Conservation (phyloP, 2,329 filamentous ascomycete species). For the Leptographium lundbergii region DNA sequence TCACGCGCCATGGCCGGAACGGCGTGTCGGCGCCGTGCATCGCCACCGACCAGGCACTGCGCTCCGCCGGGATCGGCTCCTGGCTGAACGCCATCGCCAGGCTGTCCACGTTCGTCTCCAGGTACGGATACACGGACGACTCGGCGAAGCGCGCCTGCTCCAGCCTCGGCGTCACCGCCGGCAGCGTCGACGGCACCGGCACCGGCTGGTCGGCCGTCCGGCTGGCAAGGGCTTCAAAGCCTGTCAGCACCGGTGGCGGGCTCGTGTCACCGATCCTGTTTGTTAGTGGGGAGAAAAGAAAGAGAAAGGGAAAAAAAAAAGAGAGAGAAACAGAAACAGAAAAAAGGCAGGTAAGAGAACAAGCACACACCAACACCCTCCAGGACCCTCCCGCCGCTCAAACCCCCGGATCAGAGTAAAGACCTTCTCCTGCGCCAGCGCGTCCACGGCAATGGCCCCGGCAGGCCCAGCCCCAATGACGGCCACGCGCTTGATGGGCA, state of each 20-base stretch:
- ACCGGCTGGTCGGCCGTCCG: constrained; percentile 33
- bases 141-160: constrained; percentile 6
- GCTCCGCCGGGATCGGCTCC: constrained; percentile 4
- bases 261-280: constrained; percentile 38
- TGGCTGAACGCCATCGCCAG: constrained; percentile 43
- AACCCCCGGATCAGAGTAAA: constrained; percentile 28
- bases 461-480: constrained; percentile 26
- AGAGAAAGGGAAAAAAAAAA: background rate
- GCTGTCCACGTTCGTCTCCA: constrained; percentile 44
- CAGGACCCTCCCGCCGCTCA: constrained; percentile 27
- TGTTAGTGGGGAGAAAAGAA: background rate
- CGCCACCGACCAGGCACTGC: constrained; percentile 22
- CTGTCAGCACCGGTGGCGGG: constrained; percentile 20
- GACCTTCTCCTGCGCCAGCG: constrained; percentile 23
- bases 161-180: constrained; percentile 28
- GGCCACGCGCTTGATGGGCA: constrained; percentile 5
- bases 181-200: constrained; percentile 31
- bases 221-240: constrained; percentile 27
- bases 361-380: constrained; percentile 28
- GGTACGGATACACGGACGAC: constrained; percentile 7
- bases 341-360: background rate
- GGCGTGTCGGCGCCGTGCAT: constrained; percentile 45
- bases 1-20: constrained; percentile 46
- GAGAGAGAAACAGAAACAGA: background rate
- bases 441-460: constrained; percentile 16